Evolutionary conservation across 352 stramenopile species (phyloP), one percentile per base, ranked within the genome.

Genomic region (Pilasporangium apinafurcum): DNA sequence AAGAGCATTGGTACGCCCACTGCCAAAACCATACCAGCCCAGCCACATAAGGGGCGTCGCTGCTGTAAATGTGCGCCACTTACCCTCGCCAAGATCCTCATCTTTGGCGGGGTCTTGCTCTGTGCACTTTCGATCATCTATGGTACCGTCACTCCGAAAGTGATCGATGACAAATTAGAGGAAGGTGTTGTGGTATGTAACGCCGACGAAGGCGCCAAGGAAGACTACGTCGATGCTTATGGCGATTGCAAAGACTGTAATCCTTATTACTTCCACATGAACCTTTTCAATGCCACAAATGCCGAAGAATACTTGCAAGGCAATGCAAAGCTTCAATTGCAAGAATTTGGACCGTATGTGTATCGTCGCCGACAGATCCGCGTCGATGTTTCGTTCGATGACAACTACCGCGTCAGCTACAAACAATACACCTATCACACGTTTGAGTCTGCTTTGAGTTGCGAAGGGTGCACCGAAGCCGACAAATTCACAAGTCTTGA

Each of bases 351-450:
- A 6, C 55, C 55, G 30, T 64, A 64, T 40, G 56, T 66, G 29
- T 58, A 74, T 44, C 61, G 59, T 31, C 56, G 63, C 0, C 65
- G 57, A 38, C 38, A 50, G n/a, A 52, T 50, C 9, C 68, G 43
- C 37, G 26, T 62, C 22, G 45, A 58, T 38, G 45, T 59, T 22
- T 42, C 39, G 16, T 25, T 58, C n/a, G 34, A 28, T 13, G 37
- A 37, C 28, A 26, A 38, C 25, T 32, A 39, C 42, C 37, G 31
- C 1, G 62, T 85, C 12, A 73, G 46, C 43, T 85, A 85, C 59
- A 80, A 80, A 55, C 53, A 34, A 21, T 83, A 85, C 68, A 78
- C 59, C 46, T 83, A 80, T 63, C 70, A 84, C 62, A 77, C 53
- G 49, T 85, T 65, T 41, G 54, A 72, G 13, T 12, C 36, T 9